These are phyloP conservation scores for Stentor coeruleus DNA, from an alignment of 73 alveolate species.

Conservation along the genomic window DNA sequence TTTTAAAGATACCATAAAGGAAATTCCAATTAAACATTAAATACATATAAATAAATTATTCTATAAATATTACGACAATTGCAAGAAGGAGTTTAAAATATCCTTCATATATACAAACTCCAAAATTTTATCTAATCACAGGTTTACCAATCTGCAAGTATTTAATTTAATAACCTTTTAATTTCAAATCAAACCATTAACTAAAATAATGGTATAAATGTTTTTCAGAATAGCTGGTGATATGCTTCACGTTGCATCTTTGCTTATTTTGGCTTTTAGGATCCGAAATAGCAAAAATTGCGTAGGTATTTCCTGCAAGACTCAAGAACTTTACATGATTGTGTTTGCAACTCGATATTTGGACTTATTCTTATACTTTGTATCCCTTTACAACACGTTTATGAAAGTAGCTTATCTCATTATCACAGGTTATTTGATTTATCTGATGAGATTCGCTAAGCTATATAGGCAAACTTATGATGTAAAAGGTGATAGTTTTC, in stretches of 20 bases:
- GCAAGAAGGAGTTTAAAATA: no score
- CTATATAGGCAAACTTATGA: slow-evolving; percentile 81
- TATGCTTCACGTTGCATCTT: slow-evolving; percentile 73
- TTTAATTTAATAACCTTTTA: no score
- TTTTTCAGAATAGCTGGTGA: slow-evolving; percentile 79
- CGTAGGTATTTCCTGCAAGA: slow-evolving; percentile 79
- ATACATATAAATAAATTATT: no score
- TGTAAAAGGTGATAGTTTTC: slow-evolving; percentile 71
- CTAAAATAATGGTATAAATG: slow-evolving; percentile 57
- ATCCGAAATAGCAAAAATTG: slow-evolving; percentile 72
- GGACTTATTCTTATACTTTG: slow-evolving; percentile 81
- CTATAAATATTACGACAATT: no score
- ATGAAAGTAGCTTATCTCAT: slow-evolving; percentile 78
- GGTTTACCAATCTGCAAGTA: no score
- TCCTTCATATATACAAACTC: no score
- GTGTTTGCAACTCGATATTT: slow-evolving; percentile 74
- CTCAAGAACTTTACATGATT: slow-evolving; percentile 84
- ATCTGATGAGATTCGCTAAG: slow-evolving; percentile 69
- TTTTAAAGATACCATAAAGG: no score
- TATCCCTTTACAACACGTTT: slow-evolving; percentile 77
- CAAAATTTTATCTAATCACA: no score
- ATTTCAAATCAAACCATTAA: neutral
- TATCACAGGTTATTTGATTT: slow-evolving; percentile 66
- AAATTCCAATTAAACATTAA: no score
- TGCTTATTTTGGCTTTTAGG: slow-evolving; percentile 70